A percentile compares a stretch with the other conserved stretches of the same genome.
Evolutionary conservation across 495 filamentous ascomycete genomes (phyloP).

Genomic region (Monascus purpureus): DNA sequence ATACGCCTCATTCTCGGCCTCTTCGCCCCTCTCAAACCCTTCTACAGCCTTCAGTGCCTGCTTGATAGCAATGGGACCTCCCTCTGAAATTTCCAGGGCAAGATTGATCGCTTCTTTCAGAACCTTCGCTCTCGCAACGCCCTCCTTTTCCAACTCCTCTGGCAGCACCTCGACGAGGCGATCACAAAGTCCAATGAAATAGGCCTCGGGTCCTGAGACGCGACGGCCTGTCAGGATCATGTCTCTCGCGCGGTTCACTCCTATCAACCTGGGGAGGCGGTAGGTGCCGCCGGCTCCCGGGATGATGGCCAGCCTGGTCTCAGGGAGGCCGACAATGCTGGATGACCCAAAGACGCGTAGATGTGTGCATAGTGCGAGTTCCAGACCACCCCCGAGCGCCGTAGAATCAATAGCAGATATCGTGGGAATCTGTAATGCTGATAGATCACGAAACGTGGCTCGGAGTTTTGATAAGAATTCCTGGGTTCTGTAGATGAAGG

Average conservation of each 20-base stretch:
- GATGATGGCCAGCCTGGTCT: constrained; percentile 83
- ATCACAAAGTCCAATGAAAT: constrained; percentile 72
- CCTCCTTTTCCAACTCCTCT: constrained; percentile 37
- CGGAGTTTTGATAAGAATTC: constrained; percentile 67
- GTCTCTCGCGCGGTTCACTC: constrained; percentile 60
- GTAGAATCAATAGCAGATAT: constrained; percentile 68
- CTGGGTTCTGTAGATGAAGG: constrained; percentile 45
- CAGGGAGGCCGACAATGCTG: constrained; percentile 67
- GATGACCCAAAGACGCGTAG: constrained; percentile 69
- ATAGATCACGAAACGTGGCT: constrained; percentile 50
- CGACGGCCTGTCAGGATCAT: constrained; percentile 74
- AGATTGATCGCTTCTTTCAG: constrained; percentile 62
- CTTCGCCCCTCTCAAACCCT: constrained; percentile 42
- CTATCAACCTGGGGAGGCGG: constrained; percentile 65
- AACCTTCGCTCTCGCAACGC: constrained; percentile 46
- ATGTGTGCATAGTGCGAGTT: constrained; percentile 74
- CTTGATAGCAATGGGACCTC: constrained; percentile 66
- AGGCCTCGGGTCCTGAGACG: constrained; percentile 65
- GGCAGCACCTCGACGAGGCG: constrained; percentile 59
- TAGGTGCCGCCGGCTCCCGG: constrained; percentile 90
- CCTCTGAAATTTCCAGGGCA: constrained; percentile 71
- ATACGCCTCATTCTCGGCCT: constrained; percentile 66
- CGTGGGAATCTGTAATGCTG: constrained; percentile 69
- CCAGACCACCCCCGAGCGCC: constrained; percentile 84
- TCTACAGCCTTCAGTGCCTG: constrained; percentile 59